Evolutionary conservation across 345 rosid species (phyloP).

Genomic region (Eucalyptus lansdowneana): DNA sequence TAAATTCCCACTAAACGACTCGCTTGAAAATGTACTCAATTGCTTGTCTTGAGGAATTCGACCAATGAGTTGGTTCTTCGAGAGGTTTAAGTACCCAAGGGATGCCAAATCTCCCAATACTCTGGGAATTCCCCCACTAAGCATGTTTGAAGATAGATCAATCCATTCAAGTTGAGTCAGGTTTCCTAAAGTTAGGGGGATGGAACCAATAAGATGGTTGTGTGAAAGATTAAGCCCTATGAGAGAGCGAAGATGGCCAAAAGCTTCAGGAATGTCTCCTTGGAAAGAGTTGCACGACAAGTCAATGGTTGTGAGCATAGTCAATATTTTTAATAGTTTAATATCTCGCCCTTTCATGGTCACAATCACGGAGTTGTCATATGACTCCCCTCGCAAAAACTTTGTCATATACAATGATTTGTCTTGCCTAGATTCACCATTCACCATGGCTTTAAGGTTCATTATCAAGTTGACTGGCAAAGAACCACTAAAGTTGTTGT

Average conservation of each 20-base stretch:
- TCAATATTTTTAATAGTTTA: no score
- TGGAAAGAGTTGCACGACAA: no score
- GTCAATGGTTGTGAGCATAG: no score
- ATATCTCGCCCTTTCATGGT: neutral
- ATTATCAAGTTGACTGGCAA: neutral
- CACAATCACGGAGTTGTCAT: neutral
- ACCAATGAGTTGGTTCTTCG: neutral
- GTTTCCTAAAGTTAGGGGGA: neutral
- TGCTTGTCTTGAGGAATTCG: neutral
- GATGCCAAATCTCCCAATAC: neutral
- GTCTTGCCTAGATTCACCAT: neutral
- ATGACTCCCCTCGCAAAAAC: neutral
- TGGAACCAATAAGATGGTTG: no score
- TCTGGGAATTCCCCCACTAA: neutral
- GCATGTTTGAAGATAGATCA: neutral
- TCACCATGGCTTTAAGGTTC: neutral
- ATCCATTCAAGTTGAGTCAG: neutral
- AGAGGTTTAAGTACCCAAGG: neutral
- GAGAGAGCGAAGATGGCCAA: neutral
- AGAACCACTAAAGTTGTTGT: neutral
- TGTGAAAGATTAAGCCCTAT: neutral
- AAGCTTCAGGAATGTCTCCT: no score
- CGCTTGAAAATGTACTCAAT: no score
- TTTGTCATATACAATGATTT: neutral
- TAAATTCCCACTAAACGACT: accelerated